Evolutionary conservation across 352 stramenopile genomes (phyloP).

Genomic region (Globisporangium viniferum): DNA sequence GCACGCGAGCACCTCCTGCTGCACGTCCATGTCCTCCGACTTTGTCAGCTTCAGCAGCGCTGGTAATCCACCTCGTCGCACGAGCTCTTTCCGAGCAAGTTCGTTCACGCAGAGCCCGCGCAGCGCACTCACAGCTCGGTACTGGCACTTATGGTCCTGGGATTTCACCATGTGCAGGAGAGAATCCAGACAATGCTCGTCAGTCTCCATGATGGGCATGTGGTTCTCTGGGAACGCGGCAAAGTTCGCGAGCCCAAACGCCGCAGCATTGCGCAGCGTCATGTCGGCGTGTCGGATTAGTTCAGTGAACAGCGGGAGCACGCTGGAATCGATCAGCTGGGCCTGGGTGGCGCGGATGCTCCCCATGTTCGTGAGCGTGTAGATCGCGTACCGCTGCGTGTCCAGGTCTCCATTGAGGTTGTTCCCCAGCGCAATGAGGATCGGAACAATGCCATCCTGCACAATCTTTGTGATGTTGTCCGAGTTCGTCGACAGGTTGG

Average conservation of each 20-base stretch:
- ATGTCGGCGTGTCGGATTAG: slow-evolving; percentile 81
- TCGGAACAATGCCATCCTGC: slow-evolving; percentile 86
- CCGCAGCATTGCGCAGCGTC: slow-evolving; percentile 84
- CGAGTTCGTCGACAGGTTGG: slow-evolving; percentile 93
- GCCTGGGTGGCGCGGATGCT: slow-evolving; percentile 82
- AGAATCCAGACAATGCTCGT: slow-evolving; percentile 41
- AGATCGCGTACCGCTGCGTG: slow-evolving; percentile 91
- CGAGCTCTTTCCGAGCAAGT: slow-evolving; percentile 85
- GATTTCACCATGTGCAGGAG: slow-evolving; percentile 56
- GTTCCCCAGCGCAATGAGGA: slow-evolving; percentile 83
- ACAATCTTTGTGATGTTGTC: slow-evolving; percentile 89
- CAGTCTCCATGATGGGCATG: slow-evolving; percentile 63
- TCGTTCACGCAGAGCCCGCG: slow-evolving; percentile 91
- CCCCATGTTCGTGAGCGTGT: slow-evolving; percentile 93
- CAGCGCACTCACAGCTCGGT: slow-evolving; percentile 87
- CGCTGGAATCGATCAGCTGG: slow-evolving; percentile 70
- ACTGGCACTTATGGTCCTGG: slow-evolving; percentile 82
- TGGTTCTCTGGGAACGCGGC: slow-evolving; percentile 92
- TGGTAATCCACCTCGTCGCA: slow-evolving; percentile 82
- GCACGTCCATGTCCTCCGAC: slow-evolving; percentile 92
- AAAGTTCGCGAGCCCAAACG: slow-evolving; percentile 94
- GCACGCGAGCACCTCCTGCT: slow-evolving; percentile 94
- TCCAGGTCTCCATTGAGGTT: slow-evolving; percentile 89
- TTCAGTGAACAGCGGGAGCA: slow-evolving; percentile 66
- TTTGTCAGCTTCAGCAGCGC: slow-evolving; percentile 88